Evolutionary conservation across 495 filamentous ascomycete genomes (phyloP).

Genomic region (Darksidea phi): DNA sequence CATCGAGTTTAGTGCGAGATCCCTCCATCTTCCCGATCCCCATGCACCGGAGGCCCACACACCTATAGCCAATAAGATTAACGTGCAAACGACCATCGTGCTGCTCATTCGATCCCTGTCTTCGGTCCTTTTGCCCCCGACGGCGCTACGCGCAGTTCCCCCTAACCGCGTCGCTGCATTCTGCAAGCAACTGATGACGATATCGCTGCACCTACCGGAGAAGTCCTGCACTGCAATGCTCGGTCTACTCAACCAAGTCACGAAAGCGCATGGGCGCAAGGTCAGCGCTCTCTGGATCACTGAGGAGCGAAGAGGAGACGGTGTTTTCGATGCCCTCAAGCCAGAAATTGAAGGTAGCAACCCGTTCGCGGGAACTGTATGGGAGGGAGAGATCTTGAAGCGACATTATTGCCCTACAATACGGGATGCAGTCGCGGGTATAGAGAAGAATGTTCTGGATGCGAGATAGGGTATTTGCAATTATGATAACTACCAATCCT

Average conservation of each 20-base stretch:
- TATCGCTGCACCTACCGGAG: slow-evolving; percentile 81
- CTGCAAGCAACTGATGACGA: slow-evolving; percentile 82
- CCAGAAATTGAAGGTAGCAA: slow-evolving; percentile 75
- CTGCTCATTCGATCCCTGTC: slow-evolving; percentile 83
- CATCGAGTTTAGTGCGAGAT: slow-evolving; percentile 78
- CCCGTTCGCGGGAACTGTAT: slow-evolving; percentile 84
- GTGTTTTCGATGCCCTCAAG: slow-evolving; percentile 58
- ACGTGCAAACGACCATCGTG: slow-evolving; percentile 88
- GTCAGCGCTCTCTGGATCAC: slow-evolving; percentile 75
- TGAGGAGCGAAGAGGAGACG: slow-evolving; percentile 87
- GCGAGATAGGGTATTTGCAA: slow-evolving; percentile 13
- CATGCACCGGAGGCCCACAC: slow-evolving; percentile 45
- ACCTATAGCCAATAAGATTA: slow-evolving; percentile 63
- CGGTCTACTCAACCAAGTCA: slow-evolving; percentile 69
- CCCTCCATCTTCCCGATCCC: slow-evolving; percentile 76
- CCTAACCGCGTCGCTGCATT: slow-evolving; percentile 84
- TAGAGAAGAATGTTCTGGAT: slow-evolving; percentile 31
- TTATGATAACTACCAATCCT: not conserved
- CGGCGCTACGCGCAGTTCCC: slow-evolving; percentile 57
- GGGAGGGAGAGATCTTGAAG: slow-evolving; percentile 87
- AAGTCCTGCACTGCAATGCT: slow-evolving; percentile 78
- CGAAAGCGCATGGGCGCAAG: slow-evolving; percentile 67
- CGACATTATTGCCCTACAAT: slow-evolving; percentile 87
- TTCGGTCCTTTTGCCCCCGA: slow-evolving; percentile 68
- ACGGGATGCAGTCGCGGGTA: slow-evolving; percentile 64